Evolutionary conservation across 2,329 filamentous ascomycete species (phyloP).

Genomic region (Escovopsis weberi): DNA sequence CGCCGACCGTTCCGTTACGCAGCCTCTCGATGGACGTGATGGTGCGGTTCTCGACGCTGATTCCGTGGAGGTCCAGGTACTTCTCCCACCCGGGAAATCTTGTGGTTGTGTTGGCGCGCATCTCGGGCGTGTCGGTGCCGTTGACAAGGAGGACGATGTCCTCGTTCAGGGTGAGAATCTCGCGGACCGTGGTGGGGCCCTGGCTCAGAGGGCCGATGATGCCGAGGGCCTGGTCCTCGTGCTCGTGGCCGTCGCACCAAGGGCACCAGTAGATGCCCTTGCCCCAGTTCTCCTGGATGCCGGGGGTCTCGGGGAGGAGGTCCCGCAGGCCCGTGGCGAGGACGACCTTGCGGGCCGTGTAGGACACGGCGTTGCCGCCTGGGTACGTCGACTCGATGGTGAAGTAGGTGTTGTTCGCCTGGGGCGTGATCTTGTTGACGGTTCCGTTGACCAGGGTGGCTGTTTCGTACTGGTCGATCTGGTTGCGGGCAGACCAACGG

Average conservation of each 20-base stretch:
- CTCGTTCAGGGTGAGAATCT: slow-evolving; percentile 38
- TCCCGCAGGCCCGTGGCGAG: slow-evolving; percentile 44
- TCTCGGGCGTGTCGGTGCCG: slow-evolving; percentile 36
- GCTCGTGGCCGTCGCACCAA: slow-evolving; percentile 50
- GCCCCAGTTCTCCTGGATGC: slow-evolving; percentile 39
- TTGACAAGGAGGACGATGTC: slow-evolving; percentile 45
- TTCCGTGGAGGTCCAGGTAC: slow-evolving; percentile 34
- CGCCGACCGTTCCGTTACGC: slow-evolving; percentile 20
- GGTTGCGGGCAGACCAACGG: slow-evolving; percentile 36
- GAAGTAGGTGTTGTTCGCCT: slow-evolving; percentile 30
- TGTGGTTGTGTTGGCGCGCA: slow-evolving; percentile 22
- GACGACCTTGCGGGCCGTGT: slow-evolving; percentile 38
- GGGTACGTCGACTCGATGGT: slow-evolving; percentile 18
- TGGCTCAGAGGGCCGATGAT: slow-evolving; percentile 32
- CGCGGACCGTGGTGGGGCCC: slow-evolving; percentile 29
- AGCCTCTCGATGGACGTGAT: slow-evolving; percentile 35
- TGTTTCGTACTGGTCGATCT: slow-evolving; percentile 36
- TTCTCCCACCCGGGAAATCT: slow-evolving; percentile 31
- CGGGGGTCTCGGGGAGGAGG: slow-evolving; percentile 38
- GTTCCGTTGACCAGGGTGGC: slow-evolving; percentile 36
- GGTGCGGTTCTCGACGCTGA: slow-evolving; percentile 40
- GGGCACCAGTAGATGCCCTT: slow-evolving; percentile 49
- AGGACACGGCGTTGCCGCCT: slow-evolving; percentile 11
- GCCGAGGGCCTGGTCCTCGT: slow-evolving; percentile 42
- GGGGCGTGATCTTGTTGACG: slow-evolving; percentile 27